Evolutionary conservation across 345 rosid species (phyloP), one percentile per base, ranked within the genome.

Genomic region (Hevea brasiliensis): DNA sequence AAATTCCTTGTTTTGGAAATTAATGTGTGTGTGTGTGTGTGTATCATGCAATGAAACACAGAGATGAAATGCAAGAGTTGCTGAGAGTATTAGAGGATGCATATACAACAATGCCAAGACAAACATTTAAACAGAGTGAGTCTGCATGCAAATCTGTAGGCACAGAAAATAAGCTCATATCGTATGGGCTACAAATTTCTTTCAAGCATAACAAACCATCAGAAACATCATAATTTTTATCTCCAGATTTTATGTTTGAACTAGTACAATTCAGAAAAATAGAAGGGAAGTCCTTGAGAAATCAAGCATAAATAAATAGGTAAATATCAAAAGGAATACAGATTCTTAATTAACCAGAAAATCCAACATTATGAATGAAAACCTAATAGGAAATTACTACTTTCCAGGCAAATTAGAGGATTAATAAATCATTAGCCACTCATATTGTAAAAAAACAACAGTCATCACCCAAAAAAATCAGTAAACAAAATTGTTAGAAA

Each of bases 401-500:
- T 68, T 53, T 68, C 41, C 61, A 20, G 10, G 45, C n/a, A 20
- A 45, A 51, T 67, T 32, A 45, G 35, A 26, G 42, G 64, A 65
- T 27, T 41, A 53, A 63, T 42, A 35, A 35, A 59, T 63, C 20
- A 41, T 18, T 68, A 62, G 45, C 23, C 61, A 47, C 23, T 23
- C 69, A 47, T 7, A 63, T 42, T 26, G 35, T 29, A 24, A 17
- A 13, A 55, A 71, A 58, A 59, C 14, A 42, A 20, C 14, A 77
- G 17, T 13, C 55, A 67, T 37, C 51, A 57, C 26, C 29, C 40
- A 44, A 50, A 0, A 37, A 61, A 67, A 70, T 70, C 68, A 61
- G 56, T 35, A 69, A 56, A 69, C 72, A 47, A 75, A 40, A 75
- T 65, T 64, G 68, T 65, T 65, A 47, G 26, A 37, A 17, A 17